These are phyloP conservation scores for Exophiala oligosperma DNA, from an alignment of 2,329 filamentous ascomycete genomes.

Conservation along the genomic window DNA sequence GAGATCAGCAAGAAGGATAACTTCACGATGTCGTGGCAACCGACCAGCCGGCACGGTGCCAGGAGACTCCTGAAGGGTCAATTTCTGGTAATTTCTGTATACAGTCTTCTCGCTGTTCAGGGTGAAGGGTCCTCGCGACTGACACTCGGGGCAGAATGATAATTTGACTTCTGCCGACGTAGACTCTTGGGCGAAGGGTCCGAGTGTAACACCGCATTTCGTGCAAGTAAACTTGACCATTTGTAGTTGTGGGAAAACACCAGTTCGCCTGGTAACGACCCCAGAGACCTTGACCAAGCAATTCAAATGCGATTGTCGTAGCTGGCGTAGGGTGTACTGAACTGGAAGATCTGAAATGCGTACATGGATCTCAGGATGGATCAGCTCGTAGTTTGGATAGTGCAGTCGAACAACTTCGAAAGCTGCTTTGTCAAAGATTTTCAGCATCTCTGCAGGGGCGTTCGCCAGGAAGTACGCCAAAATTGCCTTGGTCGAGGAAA, in stretches of 20 bases:
- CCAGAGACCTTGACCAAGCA: conserved; percentile 91
- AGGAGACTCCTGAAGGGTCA: conserved; percentile 94
- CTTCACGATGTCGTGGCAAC: conserved; percentile 87
- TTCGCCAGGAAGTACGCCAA: conserved; percentile 96
- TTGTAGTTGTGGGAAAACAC: conserved; percentile 96
- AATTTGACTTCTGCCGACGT: conserved; percentile 89
- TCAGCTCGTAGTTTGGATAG: conserved; percentile 96
- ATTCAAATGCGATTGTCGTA: conserved; percentile 94
- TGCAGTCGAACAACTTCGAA: conserved; percentile 95
- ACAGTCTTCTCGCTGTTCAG: conserved; percentile 97
- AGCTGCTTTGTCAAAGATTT: conserved; percentile 93
- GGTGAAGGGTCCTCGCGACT: conserved; percentile 90
- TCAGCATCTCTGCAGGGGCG: conserved; percentile 89
- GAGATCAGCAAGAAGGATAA: conserved; percentile 93
- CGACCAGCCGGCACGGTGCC: conserved; percentile 95
- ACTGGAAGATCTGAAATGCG: conserved; percentile 94
- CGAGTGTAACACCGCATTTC: conserved; percentile 88
- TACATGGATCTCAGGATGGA: conserved; percentile 96
- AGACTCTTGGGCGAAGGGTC: conserved; percentile 96
- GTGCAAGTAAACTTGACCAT: conserved; percentile 98
- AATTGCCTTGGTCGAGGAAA: conserved; percentile 87
- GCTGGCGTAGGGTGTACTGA: conserved; percentile 89
- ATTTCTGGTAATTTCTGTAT: conserved; percentile 97
- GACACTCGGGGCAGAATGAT: conserved; percentile 93
- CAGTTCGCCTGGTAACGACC: conserved; percentile 89